Evolutionary conservation across 305 asterid genomes (phyloP), one percentile per base, ranked within the genome.

Genomic region (Fraxinus paxiana): DNA sequence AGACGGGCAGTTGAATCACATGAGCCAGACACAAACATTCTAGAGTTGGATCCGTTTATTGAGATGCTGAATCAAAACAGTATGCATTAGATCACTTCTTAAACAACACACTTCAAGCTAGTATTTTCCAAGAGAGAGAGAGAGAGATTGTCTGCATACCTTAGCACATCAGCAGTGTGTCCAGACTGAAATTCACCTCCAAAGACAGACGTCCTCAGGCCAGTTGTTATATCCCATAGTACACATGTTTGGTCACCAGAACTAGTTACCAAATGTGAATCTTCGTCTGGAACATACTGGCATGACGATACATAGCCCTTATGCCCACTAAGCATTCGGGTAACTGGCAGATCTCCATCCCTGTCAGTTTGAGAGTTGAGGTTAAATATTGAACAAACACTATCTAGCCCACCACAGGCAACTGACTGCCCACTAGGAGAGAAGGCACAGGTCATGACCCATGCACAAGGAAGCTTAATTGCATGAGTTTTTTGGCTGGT

Each of bases 121-220:
- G 12, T 31, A 15, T 13, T 48, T 30, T 78, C 61, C 10, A 33
- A 70, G 61, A 65, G 80, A 76, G 63, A 2, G 13, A 43, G 17
- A 13, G 18, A 48, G 59, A 51, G 24, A 51, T 17, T 56, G 74
- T 31, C 15, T 84, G 63, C 82, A 59, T 84, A 93, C 99, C 99
- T 88, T 79, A 51, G 83, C 83, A 94, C 99, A 82, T 94, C 99
- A 48, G 95, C 88, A 59, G 97, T 91, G 87, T 96, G 99, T 18
- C 99, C 98, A 37, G 98, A 96, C 86, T 96, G 99, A 88, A 94
- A 96, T 82, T 96, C 98, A 37, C 98, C 98, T 76, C 99, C 98
- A 85, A 96, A 96, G 13, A 92, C 97, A 17, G 98, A 94, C 1
- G 98, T 90, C 84, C 97, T 91, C 81, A 96, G 89, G 67, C 97